Evolutionary conservation across 805 yeast genomes (phyloP), one percentile per base, ranked within the genome.

Genomic region (Candida parachauliodes): DNA sequence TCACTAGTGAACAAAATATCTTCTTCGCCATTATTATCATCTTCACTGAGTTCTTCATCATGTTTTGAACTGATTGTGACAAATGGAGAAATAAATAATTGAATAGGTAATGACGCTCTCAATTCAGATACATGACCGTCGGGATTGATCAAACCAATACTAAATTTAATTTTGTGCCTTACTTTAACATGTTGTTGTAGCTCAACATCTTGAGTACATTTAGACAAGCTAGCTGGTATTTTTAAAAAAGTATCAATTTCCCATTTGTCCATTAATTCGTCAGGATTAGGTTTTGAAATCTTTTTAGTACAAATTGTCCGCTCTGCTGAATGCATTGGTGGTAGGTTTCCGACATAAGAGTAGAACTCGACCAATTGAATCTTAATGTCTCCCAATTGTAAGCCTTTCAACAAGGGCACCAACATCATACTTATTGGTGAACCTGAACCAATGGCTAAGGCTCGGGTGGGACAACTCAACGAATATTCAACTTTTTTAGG

Each of bases 101-200:
- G 75, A 3, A 91, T 70, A 0, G 98, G 98, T 45, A 91, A 66
- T 0, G 96, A 83, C 0, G 97, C 97, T 22, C 98, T 70, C 35
- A 91, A 68, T 57, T 89, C 97, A 0, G 96, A 87, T 2, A 83
- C 80, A 54, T 91, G 98, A 2, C 96, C 96, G 57, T 88, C 97
- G 0, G 94, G 83, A 54, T 93, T 91, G 28, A 78, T 60, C 45
- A 93, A 69, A 1, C 87, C 83, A 41, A 93, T 77, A 8, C 77
- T 79, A 55, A 89, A 86, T 51, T 87, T 83, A 40, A 93, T 62
- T 61, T 88, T 89, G 63, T 93, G 98, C 39, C 95, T 77, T 10
- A 93, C 88, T 57, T 87, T 87, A 41, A 88, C 72, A 52, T 79
- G 76, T 19, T 72, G 72, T 22, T 72, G 63, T 26, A 93, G 68